Base-by-base conservation (phyloP, 305 asterid genomes). In the Lippia alba region DNA sequence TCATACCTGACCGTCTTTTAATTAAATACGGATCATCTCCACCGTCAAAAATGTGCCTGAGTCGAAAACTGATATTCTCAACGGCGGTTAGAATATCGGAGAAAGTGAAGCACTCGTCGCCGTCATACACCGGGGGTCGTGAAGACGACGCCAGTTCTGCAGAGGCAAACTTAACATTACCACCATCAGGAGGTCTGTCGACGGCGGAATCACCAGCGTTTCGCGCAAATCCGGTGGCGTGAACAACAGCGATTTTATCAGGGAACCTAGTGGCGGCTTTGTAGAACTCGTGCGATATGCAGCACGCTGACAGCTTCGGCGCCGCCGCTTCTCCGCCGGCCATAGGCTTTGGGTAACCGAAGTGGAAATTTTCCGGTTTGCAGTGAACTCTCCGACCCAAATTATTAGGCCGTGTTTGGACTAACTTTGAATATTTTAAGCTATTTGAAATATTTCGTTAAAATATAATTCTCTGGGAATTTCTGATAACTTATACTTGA, bases 221-320 rank as follows among this genome's bases (percentile, higher is more conserved):
- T 72, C 74, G 67, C 36, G 87, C 66, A n/a, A 88, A 90, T 14
- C 89, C 91, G 65, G 80, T 19, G 55, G 97, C 96, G 66, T 91
- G 97, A 30, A 94, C 79, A 48, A 88, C 93, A 44, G 96, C 97
- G 57, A 88, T 67, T 79, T 85, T 89, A 34, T 81, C 45, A 15
- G 96, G 91, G n/a, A 56, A 78, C 32, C 64, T 79, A 10, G 83
- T 69, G 20, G 91, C 99, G 40, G 85, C 87, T 75, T 70, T 80
- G 56, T 72, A 73, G 77, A 94, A 94, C 70, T 77, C 77, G 77
- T 94, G 97, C 16, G 96, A 88, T 67, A 94, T 75, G 82, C 99
- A 94, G 74, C 99, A 94, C 16, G 77, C 72, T 41, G 83, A 39
- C 39, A 56, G 75, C 59, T 64, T 71, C 71, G 11, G 20, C 30